Evolutionary conservation across 805 yeast species (phyloP), one percentile per base, ranked within the genome.

Genomic region (Cyberlindnera nakhonratchasimensis): DNA sequence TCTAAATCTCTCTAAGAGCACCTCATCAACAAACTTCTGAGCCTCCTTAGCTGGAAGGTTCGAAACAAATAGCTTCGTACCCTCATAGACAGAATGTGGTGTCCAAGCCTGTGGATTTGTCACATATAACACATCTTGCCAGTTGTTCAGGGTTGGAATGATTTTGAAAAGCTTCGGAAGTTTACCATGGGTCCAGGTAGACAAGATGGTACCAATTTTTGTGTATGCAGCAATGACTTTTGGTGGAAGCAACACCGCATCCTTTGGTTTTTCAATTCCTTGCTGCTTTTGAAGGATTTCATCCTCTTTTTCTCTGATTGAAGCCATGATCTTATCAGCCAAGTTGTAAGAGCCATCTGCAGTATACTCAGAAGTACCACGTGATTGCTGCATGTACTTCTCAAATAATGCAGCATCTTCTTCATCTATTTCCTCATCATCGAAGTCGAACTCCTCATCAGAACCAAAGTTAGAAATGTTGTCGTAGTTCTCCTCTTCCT

Each of bases 161-260:
- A 93, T 95, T 61, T 93, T 93, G 72, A 93, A 93, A 25, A 95
- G 76, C 58, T 91, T 90, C n/a, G 99, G 99, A 40, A 93, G 72
- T 64, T 90, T 90, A 37, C 99, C 99, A 57, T 93, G 96, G 29
- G 90, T 84, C 79, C 95, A 93, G 5, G 95, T 80, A 17, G 88
- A 75, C 46, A 93, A 71, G 39, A 91, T 81, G 52, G 80, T 81
- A 8, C 98, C 98, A 34, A 93, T 91, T 59, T 87, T 87, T 36
- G 87, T 82, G 62, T 91, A 93, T 1, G 96, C 98, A 50, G 86
- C 89, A 56, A 93, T 89, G 42, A 93, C 98, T 62, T 93, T 90
- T 44, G 96, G 96, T 6, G 99, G 99, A 45, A 93, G 72, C 53
- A 85, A 73, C 4, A 91, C 96, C 39, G 82, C 87, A 54, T 87